Evolutionary conservation across 768 basidiomycete genomes (phyloP).

Genomic region (Hirschioporus abietinus): DNA sequence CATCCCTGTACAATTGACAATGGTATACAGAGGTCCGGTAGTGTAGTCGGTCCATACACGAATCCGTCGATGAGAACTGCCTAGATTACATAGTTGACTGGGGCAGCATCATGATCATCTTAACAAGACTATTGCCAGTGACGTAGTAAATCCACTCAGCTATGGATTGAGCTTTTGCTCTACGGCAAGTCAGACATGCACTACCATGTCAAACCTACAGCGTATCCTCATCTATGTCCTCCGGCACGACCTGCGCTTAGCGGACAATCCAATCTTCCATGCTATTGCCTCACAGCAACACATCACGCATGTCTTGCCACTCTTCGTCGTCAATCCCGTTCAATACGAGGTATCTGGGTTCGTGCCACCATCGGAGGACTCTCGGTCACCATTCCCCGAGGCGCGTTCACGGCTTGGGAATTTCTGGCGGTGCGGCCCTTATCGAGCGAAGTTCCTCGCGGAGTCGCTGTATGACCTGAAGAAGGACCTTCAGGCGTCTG

Average conservation of each 20-base stretch:
- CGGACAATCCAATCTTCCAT: constrained; percentile 15
- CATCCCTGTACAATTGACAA: too few species aligned
- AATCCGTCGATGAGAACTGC: not conserved
- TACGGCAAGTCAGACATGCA: not conserved
- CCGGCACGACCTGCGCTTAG: constrained; percentile 16
- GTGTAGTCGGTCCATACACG: not conserved
- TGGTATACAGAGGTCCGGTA: too few species aligned
- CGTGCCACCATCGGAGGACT: constrained; percentile 13
- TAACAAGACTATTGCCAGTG: not conserved
- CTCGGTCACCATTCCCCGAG: constrained; percentile 17
- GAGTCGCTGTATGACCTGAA: constrained; percentile 30
- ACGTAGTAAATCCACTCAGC: not conserved
- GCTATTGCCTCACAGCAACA: constrained; percentile 4
- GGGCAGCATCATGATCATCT: not conserved
- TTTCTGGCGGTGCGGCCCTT: constrained; percentile 17
- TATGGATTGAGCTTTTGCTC: not conserved
- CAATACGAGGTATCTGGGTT: constrained; percentile 29
- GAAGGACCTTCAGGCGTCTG: constrained; percentile 14
- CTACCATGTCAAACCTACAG: not conserved
- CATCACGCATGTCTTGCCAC: constrained; percentile 26
- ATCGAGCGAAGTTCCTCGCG: constrained; percentile 26
- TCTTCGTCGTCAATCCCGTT: constrained; percentile 35
- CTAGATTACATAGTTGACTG: not conserved
- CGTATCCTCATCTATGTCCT: constrained; percentile 17
- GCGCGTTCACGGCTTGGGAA: constrained; percentile 18